A percentile compares a stretch with the other conserved stretches of the same genome.
These are phyloP conservation scores for Tricholoma furcatifolium DNA, from an alignment of 768 basidiomycete species.

Conservation along the genomic window DNA sequence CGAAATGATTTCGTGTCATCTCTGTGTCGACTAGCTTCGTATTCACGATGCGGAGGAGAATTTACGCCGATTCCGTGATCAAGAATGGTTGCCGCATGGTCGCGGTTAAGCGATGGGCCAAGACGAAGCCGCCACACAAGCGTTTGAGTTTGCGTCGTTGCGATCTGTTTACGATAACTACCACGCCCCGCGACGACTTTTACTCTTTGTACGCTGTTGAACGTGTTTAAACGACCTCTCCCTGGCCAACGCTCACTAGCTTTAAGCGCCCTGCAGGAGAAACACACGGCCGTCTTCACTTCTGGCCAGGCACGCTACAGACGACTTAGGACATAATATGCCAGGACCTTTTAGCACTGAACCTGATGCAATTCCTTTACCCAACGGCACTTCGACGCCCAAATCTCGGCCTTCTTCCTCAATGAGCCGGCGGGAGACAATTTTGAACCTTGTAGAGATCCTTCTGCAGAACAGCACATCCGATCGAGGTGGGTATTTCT, in stretches of 20 bases:
- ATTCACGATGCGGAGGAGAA: no score
- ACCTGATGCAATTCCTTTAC: constrained; percentile 17
- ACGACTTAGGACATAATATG: constrained; percentile 13
- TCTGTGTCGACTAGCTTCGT: no score
- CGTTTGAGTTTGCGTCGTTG: no score
- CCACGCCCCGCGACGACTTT: constrained; percentile 6
- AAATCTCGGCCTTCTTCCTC: constrained; percentile 28
- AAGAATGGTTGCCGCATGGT: constrained; percentile 8
- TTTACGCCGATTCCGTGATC: background rate
- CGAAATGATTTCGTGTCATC: no score
- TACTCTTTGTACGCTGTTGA: constrained; percentile 4
- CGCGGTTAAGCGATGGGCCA: constrained; percentile 8
- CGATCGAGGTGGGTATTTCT: constrained; percentile 26
- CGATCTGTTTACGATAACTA: background rate
- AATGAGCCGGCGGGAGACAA: constrained; percentile 41
- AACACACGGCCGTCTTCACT: constrained; percentile 6
- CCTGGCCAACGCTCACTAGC: constrained; percentile 19
- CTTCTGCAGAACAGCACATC: constrained; percentile 36
- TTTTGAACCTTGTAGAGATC: constrained; percentile 51
- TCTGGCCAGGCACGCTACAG: background rate
- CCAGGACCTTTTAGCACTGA: constrained; percentile 19
- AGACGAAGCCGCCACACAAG: background rate
- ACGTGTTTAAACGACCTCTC: constrained; percentile 11
- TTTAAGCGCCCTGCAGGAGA: constrained; percentile 10
- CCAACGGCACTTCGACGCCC: constrained; percentile 20